phyloP scores from a whole-genome alignment of 495 filamentous ascomycete species.

The Penicillium egyptiacum region DNA sequence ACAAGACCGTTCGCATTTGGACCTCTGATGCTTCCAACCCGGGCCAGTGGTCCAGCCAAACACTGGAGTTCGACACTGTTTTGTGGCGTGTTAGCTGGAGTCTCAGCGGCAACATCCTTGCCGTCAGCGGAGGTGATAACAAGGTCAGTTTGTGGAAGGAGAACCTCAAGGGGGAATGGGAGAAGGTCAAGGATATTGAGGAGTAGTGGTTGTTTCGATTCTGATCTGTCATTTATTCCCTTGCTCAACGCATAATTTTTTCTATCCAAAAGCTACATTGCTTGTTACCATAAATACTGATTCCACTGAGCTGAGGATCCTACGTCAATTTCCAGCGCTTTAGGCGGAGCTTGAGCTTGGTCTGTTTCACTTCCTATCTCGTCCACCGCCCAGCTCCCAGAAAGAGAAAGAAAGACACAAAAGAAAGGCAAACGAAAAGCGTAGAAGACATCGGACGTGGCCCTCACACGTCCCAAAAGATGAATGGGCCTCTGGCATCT shows the following conservation, averaged over 20 bases:
- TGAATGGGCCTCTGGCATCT: slow-evolving; percentile 48
- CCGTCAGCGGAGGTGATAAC: slow-evolving; percentile 92
- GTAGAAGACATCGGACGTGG: neutral
- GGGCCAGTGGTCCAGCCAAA: slow-evolving; percentile 76
- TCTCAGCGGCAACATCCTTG: slow-evolving; percentile 93
- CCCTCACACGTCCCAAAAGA: slow-evolving; percentile 48
- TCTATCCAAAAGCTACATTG: slow-evolving; percentile 1
- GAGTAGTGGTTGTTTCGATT: slow-evolving; percentile 54
- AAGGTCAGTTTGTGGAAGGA: slow-evolving; percentile 75
- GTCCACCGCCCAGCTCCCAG: neutral
- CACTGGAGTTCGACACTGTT: slow-evolving; percentile 80
- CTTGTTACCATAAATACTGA: slow-evolving; percentile 10
- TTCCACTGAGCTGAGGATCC: neutral
- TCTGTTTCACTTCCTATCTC: neutral
- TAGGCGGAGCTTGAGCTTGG: neutral
- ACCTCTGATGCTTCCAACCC: slow-evolving; percentile 65
- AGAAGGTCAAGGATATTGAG: slow-evolving; percentile 93
- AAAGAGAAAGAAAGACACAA: neutral
- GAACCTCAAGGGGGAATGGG: slow-evolving; percentile 72
- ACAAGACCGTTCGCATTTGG: slow-evolving; percentile 97
- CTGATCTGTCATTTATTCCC: slow-evolving; percentile 21
- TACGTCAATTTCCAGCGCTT: neutral
- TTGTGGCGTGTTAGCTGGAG: slow-evolving; percentile 98
- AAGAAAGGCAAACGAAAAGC: neutral
- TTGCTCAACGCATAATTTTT: slow-evolving; percentile 20